Conservation (phyloP, 2,329 filamentous ascomycete genomes). For the Neonectria punicea region DNA sequence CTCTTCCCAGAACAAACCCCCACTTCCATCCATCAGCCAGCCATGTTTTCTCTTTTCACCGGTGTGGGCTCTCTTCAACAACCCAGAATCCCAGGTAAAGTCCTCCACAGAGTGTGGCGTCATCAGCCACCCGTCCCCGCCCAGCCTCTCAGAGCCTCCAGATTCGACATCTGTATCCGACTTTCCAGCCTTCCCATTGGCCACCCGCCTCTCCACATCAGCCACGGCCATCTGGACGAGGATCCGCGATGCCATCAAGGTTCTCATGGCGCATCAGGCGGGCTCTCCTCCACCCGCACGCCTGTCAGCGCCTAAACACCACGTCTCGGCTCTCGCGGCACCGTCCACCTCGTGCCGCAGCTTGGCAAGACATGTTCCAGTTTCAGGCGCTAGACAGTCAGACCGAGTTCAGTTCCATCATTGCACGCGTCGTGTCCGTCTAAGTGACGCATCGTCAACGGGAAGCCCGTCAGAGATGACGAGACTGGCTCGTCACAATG, state of each 20-base stretch:
- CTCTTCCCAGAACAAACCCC: neutral
- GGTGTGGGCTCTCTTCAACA: neutral
- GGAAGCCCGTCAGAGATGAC: neutral
- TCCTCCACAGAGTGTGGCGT: slow-evolving; percentile 34
- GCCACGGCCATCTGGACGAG: slow-evolving; percentile 32
- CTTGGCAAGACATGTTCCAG: slow-evolving; percentile 1
- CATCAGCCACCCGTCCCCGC: slow-evolving; percentile 5
- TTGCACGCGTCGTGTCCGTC: neutral
- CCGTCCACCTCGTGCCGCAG: slow-evolving; percentile 8
- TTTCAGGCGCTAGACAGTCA: slow-evolving; percentile 5
- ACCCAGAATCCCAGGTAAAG: neutral
- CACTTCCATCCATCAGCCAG: neutral
- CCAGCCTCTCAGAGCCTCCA: slow-evolving; percentile 19
- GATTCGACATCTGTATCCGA: neutral
- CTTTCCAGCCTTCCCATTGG: slow-evolving; percentile 28
- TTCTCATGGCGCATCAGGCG: slow-evolving; percentile 34
- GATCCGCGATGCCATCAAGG: slow-evolving; percentile 40
- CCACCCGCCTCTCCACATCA: slow-evolving; percentile 13
- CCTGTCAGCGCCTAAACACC: slow-evolving; percentile 18
- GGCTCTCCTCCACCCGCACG: neutral
- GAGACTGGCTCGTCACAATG: neutral
- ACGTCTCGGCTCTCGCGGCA: slow-evolving; percentile 39
- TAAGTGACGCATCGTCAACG: slow-evolving; percentile 13
- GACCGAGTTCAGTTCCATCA: neutral
- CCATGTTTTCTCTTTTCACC: neutral